These are phyloP conservation scores for Cercospora sp. DNA, from an alignment of 2,329 filamentous ascomycete genomes.

Conservation along the genomic window DNA sequence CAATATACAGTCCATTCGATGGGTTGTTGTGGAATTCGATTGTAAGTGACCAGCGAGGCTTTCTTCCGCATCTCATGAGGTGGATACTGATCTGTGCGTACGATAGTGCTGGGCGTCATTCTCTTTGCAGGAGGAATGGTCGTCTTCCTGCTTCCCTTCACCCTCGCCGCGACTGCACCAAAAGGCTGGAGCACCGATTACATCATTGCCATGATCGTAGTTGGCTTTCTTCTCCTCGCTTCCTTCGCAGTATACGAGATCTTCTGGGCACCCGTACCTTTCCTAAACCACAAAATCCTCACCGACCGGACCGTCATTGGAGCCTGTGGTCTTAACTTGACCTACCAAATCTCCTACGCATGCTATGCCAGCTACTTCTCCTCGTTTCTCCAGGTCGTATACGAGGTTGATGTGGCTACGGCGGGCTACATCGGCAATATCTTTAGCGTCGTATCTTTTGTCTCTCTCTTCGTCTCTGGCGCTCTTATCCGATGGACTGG, in stretches of 20 bases:
- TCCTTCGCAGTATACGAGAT: neutral
- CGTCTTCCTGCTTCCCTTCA: neutral
- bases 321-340: neutral
- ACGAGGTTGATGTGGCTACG: neutral
- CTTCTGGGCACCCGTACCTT: neutral
- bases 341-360: neutral
- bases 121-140: neutral
- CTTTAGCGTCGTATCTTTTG: neutral
- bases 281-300: neutral
- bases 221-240: neutral
- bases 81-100: neutral
- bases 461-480: neutral
- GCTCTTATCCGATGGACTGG: neutral
- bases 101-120: neutral
- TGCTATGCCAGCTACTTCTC: neutral
- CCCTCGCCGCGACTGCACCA: neutral
- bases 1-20: neutral
- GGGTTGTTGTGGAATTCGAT: neutral
- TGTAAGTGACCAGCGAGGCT: no score
- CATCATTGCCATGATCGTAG: neutral
- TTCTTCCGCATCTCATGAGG: rapidly evolving
- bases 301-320: neutral
- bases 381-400: neutral
- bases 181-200: neutral
- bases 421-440: neutral